Base-by-base conservation (phyloP, 805 yeast species). In the Schwanniomyces polymorphus region DNA sequence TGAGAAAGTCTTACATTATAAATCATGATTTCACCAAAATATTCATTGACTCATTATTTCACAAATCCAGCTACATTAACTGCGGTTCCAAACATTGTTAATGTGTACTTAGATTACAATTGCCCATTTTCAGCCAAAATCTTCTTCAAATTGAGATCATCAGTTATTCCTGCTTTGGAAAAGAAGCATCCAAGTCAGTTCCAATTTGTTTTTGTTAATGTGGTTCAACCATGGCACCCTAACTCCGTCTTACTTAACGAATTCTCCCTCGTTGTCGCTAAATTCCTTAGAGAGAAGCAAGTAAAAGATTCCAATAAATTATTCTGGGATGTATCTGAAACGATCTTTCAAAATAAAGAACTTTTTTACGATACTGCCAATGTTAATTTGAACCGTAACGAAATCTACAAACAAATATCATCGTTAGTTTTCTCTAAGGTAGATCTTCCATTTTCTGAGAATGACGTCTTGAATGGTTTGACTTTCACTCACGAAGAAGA, bases 221-320 rank as follows among this genome's bases (percentile, higher is more conserved):
- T 85, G 35, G 74, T 86, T n/a, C 97, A 90, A 70, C 94, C 95
- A 54, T 90, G 96, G 96, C 97, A 90, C 63, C 85, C 91, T 38
- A 80, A 82, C 46, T 84, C 92, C 1, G 77, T 80, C 5, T 65
- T 81, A 31, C 70, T 82, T 34, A 85, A 86, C 61, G 96, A 90
- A 59, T 86, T 86, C 37, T 76, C 86, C 0, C 63, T 90, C 23
- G 91, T 85, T 0, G 83, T 85, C 27, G 87, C 86, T n/a, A 70
- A 78, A 42, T 81, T 86, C 61, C 79, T 89, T 78, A 54, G 69
- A 38, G 65, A 62, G 23, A 48, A 52, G 27, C 53, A 43, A 9
- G 49, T 52, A 4, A 57, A 53, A 7, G 45, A 51, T 35, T 55
- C 68, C 37, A 64, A 65, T 48, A 45, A 48, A 29, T 39, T 53